Evolutionary conservation across 129 eudicot genomes (phyloP).

Genomic region (Mikania micrantha): DNA sequence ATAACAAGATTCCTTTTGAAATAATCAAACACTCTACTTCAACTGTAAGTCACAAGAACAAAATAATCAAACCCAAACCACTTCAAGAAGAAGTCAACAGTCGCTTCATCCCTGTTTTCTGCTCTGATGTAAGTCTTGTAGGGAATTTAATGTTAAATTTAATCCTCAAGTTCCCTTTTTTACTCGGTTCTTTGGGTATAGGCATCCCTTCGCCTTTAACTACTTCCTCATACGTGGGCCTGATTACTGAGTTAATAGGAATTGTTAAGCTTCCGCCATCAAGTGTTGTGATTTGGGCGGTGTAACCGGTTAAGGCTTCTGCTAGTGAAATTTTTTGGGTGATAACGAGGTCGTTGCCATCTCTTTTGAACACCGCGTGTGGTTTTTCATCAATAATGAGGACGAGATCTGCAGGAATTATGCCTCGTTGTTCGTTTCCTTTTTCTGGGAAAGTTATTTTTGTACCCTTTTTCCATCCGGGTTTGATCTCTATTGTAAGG

Average conservation of each 20-base stretch:
- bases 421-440: slow-evolving; percentile 59
- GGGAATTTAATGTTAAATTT: slow-evolving; percentile 68
- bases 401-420: slow-evolving; percentile 57
- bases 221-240: slow-evolving; percentile 63
- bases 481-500: slow-evolving; percentile 55
- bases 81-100: slow-evolving; percentile 29
- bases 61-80: neutral
- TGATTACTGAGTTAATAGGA: slow-evolving; percentile 52
- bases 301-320: slow-evolving; percentile 69
- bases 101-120: slow-evolving; percentile 57
- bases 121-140: slow-evolving; percentile 47
- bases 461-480: slow-evolving; percentile 80
- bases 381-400: slow-evolving; percentile 72
- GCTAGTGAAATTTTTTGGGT: slow-evolving; percentile 55
- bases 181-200: slow-evolving; percentile 56
- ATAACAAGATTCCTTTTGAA: slow-evolving; percentile 2
- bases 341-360: slow-evolving; percentile 52
- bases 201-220: slow-evolving; percentile 79
- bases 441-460: slow-evolving; percentile 70
- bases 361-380: slow-evolving; percentile 54
- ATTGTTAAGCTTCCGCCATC: slow-evolving; percentile 53
- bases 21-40: neutral
- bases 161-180: slow-evolving; percentile 51
- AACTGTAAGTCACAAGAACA: neutral
- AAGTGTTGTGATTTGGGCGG: slow-evolving; percentile 46